Evolutionary conservation across 352 stramenopile genomes (phyloP), one percentile per base, ranked within the genome.

Genomic region (Globisporangium takayamanum): DNA sequence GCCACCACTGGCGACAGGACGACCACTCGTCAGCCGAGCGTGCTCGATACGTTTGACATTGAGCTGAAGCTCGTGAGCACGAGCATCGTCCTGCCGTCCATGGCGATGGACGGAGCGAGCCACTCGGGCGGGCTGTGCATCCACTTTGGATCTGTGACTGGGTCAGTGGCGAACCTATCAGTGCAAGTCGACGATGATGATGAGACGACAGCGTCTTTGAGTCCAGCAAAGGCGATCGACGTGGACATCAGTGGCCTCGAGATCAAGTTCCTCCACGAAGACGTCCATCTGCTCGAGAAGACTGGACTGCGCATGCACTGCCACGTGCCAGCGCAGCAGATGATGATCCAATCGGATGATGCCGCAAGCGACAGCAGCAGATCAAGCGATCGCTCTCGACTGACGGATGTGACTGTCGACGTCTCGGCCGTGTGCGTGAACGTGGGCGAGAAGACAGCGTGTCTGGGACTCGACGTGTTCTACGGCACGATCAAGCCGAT

Each of bases 51-150:
- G 54, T 53, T 60, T 36, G 26, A 63, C 50, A 49, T 70, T 37
- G 63, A 78, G 33, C 53, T 91, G 16, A 66, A 66, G 49, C n/a
- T 66, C 15, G 8, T 58, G n/a, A 60, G 60, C n/a, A 28, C 48
- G 39, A 59, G 60, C 18, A 39, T 66, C 15, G 54, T 66, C 0
- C 55, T 66, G 12, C 60, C 60, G 20, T 58, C 53, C 3, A 62
- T 33, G 46, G 11, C 45, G 26, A 22, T 25, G 2, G 54, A 53
- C 5, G 45, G 47, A 4, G 15, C 52, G 7, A 53, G 30, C 28
- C 20, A n/a, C 12, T 15, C 48, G 33, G 54, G 54, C 30, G 60
- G 60, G 10, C 33, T 66, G 8, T 44, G 53, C 12, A 62, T 66
- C 41, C 50, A 55, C 36, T 52, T 66, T 36, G 60, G 60, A 15